Evolutionary conservation across 2,329 filamentous ascomycete genomes (phyloP).

Genomic region (Cercospora canescens): DNA sequence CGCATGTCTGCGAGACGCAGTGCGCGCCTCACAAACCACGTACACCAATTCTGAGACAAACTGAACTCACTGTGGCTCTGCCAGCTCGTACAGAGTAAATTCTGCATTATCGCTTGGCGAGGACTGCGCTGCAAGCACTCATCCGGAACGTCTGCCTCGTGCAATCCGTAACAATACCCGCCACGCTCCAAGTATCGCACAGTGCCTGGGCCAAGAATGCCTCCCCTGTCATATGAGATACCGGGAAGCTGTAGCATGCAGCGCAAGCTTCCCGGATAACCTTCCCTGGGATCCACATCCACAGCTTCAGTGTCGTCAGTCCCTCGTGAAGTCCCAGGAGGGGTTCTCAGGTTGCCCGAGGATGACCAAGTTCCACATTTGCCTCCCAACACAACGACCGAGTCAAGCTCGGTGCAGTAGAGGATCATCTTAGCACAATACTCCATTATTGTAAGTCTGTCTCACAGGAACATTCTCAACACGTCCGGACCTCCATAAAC

Average conservation of each 20-base stretch:
- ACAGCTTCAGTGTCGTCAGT: neutral
- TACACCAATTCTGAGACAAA: too few species aligned
- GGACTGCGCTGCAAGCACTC: neutral
- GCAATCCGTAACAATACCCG: neutral
- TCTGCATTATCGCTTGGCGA: neutral
- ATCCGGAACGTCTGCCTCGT: neutral
- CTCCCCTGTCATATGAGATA: neutral
- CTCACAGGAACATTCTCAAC: neutral
- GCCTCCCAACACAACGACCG: neutral
- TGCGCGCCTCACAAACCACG: neutral
- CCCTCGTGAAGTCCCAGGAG: neutral
- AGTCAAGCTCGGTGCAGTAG: neutral
- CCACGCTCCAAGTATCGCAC: neutral
- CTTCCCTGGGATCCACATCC: neutral
- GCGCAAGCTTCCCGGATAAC: neutral
- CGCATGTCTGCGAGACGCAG: neutral
- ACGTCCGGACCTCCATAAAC: neutral
- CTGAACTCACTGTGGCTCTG: too few species aligned
- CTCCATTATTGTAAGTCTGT: neutral
- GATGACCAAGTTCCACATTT: neutral
- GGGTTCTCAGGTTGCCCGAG: slow-evolving; percentile 3
- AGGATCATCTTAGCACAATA: neutral
- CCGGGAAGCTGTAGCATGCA: neutral
- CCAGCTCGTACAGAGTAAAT: neutral
- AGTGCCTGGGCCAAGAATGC: neutral